Conservation (phyloP, 768 basidiomycete genomes). For the Hericium alpestre region DNA sequence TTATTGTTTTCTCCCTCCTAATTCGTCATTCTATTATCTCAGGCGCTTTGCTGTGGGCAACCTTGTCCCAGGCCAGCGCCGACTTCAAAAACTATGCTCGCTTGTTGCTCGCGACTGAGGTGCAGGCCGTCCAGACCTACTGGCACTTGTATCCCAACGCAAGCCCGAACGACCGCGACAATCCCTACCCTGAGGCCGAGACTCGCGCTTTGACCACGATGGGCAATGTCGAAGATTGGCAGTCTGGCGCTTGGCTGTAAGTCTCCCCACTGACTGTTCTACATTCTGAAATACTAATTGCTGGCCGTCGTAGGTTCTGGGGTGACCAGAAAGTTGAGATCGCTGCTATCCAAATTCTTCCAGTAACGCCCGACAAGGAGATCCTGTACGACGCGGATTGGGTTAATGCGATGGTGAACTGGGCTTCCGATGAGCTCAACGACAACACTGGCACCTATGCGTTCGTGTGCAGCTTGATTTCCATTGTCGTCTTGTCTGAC, state of each 20-base stretch:
- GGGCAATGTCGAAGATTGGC: constrained; percentile 28
- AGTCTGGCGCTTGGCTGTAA: constrained; percentile 27
- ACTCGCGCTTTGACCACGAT: constrained; percentile 23
- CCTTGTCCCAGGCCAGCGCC: constrained; percentile 15
- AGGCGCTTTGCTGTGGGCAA: constrained; percentile 22
- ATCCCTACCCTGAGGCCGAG: constrained; percentile 25
- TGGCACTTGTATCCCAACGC: constrained; percentile 27
- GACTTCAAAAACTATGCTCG: constrained; percentile 25
- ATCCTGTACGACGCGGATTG: constrained; percentile 24
- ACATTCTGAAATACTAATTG: not conserved
- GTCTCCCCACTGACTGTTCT: constrained; percentile 1
- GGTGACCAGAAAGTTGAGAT: constrained; percentile 23
- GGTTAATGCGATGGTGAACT: constrained; percentile 20
- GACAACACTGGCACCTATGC: constrained; percentile 4
- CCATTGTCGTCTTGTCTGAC: not conserved
- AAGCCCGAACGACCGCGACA: constrained; percentile 21
- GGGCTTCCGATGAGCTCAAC: constrained; percentile 20
- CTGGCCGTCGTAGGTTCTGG: constrained; percentile 19
- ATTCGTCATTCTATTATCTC: not conserved
- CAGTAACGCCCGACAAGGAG: constrained; percentile 26
- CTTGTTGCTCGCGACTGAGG: constrained; percentile 25
- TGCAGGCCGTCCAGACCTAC: constrained; percentile 24
- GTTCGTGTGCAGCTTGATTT: not conserved
- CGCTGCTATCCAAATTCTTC: constrained; percentile 27
- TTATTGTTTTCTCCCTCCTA: not conserved